These are phyloP conservation scores for Amylostereum areolatum DNA, from an alignment of 1,284 basidiomycete species.

Conservation along the genomic window DNA sequence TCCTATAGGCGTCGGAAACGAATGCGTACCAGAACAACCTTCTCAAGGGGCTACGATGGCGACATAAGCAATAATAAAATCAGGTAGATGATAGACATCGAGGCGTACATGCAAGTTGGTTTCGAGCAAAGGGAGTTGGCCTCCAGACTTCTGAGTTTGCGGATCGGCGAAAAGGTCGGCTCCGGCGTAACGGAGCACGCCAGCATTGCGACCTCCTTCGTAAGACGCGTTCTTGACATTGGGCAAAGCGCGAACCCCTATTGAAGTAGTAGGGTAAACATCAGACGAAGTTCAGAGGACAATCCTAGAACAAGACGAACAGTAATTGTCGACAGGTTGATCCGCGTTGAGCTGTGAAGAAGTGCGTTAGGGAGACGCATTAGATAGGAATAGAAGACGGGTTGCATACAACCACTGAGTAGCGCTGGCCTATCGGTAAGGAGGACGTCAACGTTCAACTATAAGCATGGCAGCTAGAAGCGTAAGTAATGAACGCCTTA, in stretches of 20 bases:
- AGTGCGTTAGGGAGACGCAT: neutral
- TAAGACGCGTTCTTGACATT: constrained; percentile 1
- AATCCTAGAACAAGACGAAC: neutral
- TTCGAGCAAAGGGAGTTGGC: constrained; percentile 16
- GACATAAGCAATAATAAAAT: too few species aligned
- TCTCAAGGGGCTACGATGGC: too few species aligned
- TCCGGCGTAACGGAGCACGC: neutral
- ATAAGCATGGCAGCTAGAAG: too few species aligned
- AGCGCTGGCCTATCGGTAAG: constrained; percentile 6
- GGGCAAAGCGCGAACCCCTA: neutral
- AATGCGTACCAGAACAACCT: too few species aligned
- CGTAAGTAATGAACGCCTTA: too few species aligned
- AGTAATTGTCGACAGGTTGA: constrained; percentile 31
- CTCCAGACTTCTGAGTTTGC: constrained; percentile 8
- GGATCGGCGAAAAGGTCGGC: constrained; percentile 29
- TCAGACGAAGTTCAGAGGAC: neutral
- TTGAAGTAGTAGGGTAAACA: neutral
- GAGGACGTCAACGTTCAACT: too few species aligned
- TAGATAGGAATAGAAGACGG: neutral
- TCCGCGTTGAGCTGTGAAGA: constrained; percentile 29
- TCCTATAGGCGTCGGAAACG: too few species aligned
- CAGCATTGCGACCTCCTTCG: constrained; percentile 10
- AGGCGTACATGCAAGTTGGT: constrained; percentile 12
- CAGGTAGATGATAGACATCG: too few species aligned
- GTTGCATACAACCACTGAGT: neutral